These are phyloP conservation scores for Taphrina wiesneri DNA, from an alignment of 1,139 yeast genomes.

Conservation along the genomic window DNA sequence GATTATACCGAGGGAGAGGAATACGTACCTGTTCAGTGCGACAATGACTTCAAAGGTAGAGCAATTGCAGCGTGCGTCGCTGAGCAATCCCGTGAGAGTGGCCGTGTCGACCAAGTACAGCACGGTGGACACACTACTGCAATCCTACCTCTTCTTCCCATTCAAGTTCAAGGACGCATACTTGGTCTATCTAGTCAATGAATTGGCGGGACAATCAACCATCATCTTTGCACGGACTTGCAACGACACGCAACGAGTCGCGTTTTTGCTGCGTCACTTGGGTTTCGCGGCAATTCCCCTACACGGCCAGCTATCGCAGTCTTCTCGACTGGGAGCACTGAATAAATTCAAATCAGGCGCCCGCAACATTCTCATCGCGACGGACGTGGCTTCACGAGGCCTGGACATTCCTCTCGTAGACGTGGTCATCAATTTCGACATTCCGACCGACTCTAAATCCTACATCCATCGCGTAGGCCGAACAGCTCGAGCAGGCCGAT, in stretches of 20 bases:
- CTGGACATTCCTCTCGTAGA: conserved; percentile 95
- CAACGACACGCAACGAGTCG: conserved; percentile 90
- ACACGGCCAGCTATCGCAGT: conserved; percentile 90
- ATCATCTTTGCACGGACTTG: conserved; percentile 93
- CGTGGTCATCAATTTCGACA: conserved; percentile 86
- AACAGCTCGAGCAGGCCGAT: conserved; percentile 96
- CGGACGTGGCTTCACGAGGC: conserved; percentile 98
- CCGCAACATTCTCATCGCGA: conserved; percentile 81
- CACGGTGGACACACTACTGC: conserved; percentile 89
- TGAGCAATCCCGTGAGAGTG: conserved; percentile 83
- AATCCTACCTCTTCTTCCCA: conserved; percentile 86
- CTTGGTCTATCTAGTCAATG: conserved; percentile 77
- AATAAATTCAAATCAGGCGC: conserved; percentile 88
- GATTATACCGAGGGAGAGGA: conserved; percentile 80
- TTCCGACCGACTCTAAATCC: conserved; percentile 97
- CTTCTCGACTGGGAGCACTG: conserved; percentile 88
- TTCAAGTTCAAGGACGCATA: conserved; percentile 90
- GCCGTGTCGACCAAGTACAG: conserved; percentile 87
- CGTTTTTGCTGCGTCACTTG: conserved; percentile 72
- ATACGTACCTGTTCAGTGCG: conserved; percentile 88
- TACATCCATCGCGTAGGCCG: conserved; percentile 97
- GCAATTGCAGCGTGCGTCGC: conserved; percentile 88
- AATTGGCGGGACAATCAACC: conserved; percentile 78
- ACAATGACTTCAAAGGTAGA: conserved; percentile 96
- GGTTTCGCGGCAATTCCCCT: conserved; percentile 91